phyloP scores from a whole-genome alignment of 2,329 filamentous ascomycete genomes.

The Colletotrichum phormii region DNA sequence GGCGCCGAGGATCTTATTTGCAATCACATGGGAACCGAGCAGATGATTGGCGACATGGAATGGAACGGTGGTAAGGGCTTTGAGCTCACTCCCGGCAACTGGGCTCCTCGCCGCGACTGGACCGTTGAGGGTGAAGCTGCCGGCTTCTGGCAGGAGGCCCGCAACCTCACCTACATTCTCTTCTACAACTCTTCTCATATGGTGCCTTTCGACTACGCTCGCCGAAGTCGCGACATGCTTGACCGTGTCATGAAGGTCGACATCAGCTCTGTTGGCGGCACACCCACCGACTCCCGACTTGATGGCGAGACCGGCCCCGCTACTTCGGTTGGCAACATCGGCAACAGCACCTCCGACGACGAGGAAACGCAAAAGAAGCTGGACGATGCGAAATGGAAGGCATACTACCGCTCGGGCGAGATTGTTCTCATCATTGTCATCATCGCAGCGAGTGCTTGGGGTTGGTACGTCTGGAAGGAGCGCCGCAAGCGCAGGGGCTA shows the following conservation, averaged over 20 bases:
- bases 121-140: conserved; percentile 89
- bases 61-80: conserved; percentile 96
- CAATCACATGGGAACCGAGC: conserved; percentile 95
- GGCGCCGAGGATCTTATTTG: conserved; percentile 96
- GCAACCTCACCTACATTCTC: conserved; percentile 94
- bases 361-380: conserved; percentile 77
- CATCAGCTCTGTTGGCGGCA: conserved; percentile 86
- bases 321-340: conserved; percentile 80
- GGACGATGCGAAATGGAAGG: conserved; percentile 88
- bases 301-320: conserved; percentile 87
- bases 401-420: conserved; percentile 89
- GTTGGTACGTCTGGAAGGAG: conserved; percentile 75
- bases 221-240: conserved; percentile 92
- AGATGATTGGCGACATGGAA: conserved; percentile 87
- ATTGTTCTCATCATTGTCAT: conserved; percentile 85
- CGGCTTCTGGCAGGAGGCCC: conserved; percentile 93
- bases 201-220: conserved; percentile 94
- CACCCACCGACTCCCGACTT: conserved; percentile 81
- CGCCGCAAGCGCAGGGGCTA: conserved; percentile 68
- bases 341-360: conserved; percentile 69
- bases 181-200: conserved; percentile 98
- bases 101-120: conserved; percentile 94
- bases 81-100: conserved; percentile 85
- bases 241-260: conserved; percentile 96
- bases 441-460: conserved; percentile 79